Percentiles rank a stretch among this genome's conserved stretches.
Evolutionary conservation across 176 grass and related monocot genomes (phyloP).

Genomic region (Musa itinerans): DNA sequence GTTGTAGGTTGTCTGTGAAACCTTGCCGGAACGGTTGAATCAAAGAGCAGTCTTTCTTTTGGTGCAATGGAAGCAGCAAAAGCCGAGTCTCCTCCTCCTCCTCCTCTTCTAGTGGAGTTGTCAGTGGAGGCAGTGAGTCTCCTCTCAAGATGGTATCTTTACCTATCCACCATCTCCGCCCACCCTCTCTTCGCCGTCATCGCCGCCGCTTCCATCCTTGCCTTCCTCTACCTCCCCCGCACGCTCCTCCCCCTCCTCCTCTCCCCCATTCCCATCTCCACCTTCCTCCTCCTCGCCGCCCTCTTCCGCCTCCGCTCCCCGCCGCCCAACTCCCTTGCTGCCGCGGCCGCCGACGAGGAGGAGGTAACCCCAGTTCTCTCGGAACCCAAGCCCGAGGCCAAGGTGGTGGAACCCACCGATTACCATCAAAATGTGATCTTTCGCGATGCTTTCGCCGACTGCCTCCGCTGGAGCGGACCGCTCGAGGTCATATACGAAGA

Average conservation of each 20-base stretch:
- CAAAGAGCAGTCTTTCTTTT: neutral
- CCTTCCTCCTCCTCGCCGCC: conserved; percentile 39
- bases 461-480: conserved; percentile 32
- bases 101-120: conserved; percentile 1
- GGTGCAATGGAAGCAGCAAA: conserved; percentile 24
- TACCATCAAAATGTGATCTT: conserved; percentile 14
- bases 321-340: neutral
- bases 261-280: conserved; percentile 56
- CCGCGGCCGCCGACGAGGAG: neutral
- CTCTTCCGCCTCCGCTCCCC: conserved; percentile 53
- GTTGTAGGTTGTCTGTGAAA: too few species aligned
- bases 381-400: conserved; percentile 10
- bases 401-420: neutral
- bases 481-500: conserved; percentile 88
- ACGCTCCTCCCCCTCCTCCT: conserved; percentile 43
- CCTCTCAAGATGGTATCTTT: conserved; percentile 3
- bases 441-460: conserved; percentile 40
- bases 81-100: neutral
- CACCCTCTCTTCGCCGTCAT: conserved; percentile 47
- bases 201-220: conserved; percentile 42
- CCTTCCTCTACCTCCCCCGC: conserved; percentile 61
- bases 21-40: too few species aligned
- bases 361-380: neutral
- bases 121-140: neutral
- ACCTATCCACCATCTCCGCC: conserved; percentile 1